Percentiles rank a stretch among this genome's conserved stretches.
These are phyloP conservation scores for Tricholoma saponaceum DNA, from an alignment of 768 basidiomycete species.

Conservation along the genomic window DNA sequence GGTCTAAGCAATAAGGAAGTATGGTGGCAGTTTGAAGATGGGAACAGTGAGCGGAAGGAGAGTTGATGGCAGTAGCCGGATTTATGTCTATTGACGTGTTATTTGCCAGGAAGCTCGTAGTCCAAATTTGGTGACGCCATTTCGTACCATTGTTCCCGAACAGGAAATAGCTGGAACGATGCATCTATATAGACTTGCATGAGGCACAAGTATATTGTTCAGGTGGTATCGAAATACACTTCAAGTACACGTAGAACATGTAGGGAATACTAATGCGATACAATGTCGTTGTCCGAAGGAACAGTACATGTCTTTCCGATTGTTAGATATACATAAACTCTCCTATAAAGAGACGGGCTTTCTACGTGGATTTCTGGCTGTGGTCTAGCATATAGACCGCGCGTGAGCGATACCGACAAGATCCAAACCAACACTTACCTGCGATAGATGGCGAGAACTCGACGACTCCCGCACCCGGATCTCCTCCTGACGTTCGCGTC, in stretches of 20 bases:
- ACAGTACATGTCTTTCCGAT: not conserved
- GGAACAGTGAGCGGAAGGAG: slow-evolving; percentile 1
- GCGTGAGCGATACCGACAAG: not conserved
- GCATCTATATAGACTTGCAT: too few species aligned
- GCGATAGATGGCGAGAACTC: not conserved
- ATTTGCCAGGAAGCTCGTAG: slow-evolving; percentile 18
- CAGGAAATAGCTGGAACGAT: too few species aligned
- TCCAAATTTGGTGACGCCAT: not conserved
- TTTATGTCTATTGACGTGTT: slow-evolving; percentile 32
- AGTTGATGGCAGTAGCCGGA: not conserved
- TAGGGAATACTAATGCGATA: not conserved
- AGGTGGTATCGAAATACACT: not conserved
- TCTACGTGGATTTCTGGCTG: not conserved
- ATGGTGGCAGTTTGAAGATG: slow-evolving; percentile 11
- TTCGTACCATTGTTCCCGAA: too few species aligned
- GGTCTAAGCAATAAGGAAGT: slow-evolving; percentile 4
- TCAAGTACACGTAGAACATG: not conserved
- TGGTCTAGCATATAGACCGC: not conserved
- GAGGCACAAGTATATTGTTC: not conserved
- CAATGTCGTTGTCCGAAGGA: not conserved
- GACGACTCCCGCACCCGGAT: not conserved
- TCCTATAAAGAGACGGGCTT: not conserved
- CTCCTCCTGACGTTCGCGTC: not conserved
- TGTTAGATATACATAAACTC: too few species aligned
- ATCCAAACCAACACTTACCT: not conserved